Conservation (phyloP, 345 rosid species). For the Populus deltoides region DNA sequence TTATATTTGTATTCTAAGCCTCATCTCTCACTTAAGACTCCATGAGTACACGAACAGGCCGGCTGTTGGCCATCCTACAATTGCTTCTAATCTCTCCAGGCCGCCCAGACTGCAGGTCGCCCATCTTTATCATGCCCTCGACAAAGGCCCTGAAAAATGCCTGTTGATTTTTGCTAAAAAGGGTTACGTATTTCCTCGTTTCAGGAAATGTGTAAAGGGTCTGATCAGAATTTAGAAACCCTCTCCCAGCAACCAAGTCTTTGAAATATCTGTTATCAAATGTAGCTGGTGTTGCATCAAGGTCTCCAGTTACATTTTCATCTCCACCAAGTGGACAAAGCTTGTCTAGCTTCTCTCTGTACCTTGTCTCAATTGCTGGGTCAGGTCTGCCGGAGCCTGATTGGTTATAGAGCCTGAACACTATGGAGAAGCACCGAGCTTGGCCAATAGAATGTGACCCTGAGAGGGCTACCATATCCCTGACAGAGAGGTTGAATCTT, state of each 20-base stretch:
- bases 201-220: constrained; percentile 52
- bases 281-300: constrained; percentile 61
- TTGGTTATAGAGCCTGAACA: constrained; percentile 88
- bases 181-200: constrained; percentile 54
- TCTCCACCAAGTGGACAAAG: constrained; percentile 76
- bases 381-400: constrained; percentile 72
- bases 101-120: constrained; percentile 66
- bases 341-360: constrained; percentile 47
- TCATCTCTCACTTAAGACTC: constrained; percentile 23
- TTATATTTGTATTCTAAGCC: not conserved
- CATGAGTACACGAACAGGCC: constrained; percentile 22
- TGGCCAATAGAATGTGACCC: constrained; percentile 94
- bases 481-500: constrained; percentile 59
- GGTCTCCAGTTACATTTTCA: constrained; percentile 58
- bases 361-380: constrained; percentile 56
- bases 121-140: constrained; percentile 84
- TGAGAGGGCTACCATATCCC: constrained; percentile 86
- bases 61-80: constrained; percentile 59
- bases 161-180: constrained; percentile 46
- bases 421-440: constrained; percentile 80
- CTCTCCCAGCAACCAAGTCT: constrained; percentile 77
- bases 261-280: constrained; percentile 84
- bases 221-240: constrained; percentile 88
- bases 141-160: constrained; percentile 63
- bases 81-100: constrained; percentile 71